These are phyloP conservation scores for Colletotrichum gigasporum DNA, from an alignment of 2,329 filamentous ascomycete genomes.

Conservation along the genomic window DNA sequence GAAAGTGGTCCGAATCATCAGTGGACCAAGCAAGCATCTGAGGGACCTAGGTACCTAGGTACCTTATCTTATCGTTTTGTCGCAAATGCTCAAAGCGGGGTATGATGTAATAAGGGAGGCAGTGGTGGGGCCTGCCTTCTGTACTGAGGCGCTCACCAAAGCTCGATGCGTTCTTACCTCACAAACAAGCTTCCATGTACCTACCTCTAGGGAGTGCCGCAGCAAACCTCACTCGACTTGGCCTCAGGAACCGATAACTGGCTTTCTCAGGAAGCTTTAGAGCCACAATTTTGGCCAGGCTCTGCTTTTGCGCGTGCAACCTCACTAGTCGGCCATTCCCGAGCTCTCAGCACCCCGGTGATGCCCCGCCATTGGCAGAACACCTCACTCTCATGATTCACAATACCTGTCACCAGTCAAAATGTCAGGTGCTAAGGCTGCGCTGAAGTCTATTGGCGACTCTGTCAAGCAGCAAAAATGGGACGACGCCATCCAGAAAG, in stretches of 20 bases:
- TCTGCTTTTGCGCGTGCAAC: too few species aligned
- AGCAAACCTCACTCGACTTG: background rate
- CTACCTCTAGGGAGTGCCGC: background rate
- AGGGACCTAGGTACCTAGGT: too few species aligned
- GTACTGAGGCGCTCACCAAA: constrained; percentile 13
- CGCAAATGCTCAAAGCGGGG: constrained; percentile 25
- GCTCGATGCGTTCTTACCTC: constrained; percentile 2
- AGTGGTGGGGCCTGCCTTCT: constrained; percentile 19
- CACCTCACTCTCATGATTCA: constrained; percentile 25
- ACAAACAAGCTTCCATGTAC: background rate
- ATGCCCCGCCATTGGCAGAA: constrained; percentile 26
- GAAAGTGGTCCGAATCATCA: too few species aligned
- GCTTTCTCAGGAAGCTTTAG: too few species aligned
- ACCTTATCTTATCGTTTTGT: constrained; percentile 23
- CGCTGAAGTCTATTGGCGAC: constrained; percentile 83
- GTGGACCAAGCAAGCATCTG: too few species aligned
- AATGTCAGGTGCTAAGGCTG: constrained; percentile 72
- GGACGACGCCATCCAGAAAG: constrained; percentile 76
- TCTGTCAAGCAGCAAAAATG: constrained; percentile 83
- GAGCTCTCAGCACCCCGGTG: background rate
- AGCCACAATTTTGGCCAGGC: background rate
- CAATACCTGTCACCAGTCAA: constrained; percentile 23
- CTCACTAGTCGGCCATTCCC: background rate
- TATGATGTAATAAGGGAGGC: constrained; percentile 32
- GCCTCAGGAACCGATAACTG: background rate